Percentiles rank a stretch among this genome's conserved stretches.
Conservation (phyloP, 345 rosid genomes). For the Chamaenerion angustifolium region DNA sequence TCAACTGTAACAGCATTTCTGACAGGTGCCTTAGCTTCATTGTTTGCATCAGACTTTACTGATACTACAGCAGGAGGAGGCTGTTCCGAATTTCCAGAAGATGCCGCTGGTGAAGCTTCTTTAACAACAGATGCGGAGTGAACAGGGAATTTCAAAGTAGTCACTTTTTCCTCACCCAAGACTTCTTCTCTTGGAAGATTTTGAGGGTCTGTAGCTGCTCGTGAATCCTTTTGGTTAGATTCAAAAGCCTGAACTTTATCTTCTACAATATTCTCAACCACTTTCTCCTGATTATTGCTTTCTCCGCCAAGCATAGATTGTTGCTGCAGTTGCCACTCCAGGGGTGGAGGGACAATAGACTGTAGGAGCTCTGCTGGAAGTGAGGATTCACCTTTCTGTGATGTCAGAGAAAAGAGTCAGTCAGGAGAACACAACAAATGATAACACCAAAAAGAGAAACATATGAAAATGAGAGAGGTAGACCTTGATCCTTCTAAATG, state of each 20-base stretch:
- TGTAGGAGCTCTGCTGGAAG: conserved; percentile 91
- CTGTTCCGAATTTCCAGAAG: conserved; percentile 64
- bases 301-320: conserved; percentile 25
- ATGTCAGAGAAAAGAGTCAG: too few relatives aligned
- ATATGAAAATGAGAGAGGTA: conserved; percentile 3
- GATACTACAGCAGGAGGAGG: conserved; percentile 32
- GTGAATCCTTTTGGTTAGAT: conserved; percentile 43
- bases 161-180: conserved; percentile 46
- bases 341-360: conserved; percentile 83
- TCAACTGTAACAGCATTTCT: conserved; percentile 52
- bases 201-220: conserved; percentile 18
- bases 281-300: conserved; percentile 46
- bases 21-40: conserved; percentile 39
- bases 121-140: conserved; percentile 34
- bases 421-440: conserved; percentile 8
- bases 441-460: not conserved
- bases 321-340: conserved; percentile 59
- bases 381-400: conserved; percentile 83
- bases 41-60: conserved; percentile 54
- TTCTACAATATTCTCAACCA: conserved; percentile 45
- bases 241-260: conserved; percentile 44
- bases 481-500: conserved; percentile 94
- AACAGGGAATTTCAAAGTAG: conserved; percentile 25
- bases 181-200: conserved; percentile 43
- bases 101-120: conserved; percentile 32